Conservation (phyloP, 306 rosid genomes). For the Luffa acutangula region DNA sequence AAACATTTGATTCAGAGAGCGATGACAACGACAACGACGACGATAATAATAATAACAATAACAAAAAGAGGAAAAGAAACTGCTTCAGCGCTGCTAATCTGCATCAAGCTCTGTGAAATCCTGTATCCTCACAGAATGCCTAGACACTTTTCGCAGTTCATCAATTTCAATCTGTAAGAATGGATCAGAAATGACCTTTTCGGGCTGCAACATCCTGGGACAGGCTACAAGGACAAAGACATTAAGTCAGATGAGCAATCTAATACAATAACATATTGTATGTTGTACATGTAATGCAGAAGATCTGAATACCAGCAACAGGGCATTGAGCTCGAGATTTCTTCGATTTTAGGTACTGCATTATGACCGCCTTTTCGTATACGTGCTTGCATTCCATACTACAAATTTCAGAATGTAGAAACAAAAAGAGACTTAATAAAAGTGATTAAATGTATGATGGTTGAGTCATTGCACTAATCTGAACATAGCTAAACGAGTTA, state of each 20-base stretch:
- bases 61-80: neutral
- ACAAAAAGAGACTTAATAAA: neutral
- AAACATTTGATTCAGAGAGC: neutral
- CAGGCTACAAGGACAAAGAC: constrained; percentile 40
- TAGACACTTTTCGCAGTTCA: constrained; percentile 43
- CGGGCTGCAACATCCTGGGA: constrained; percentile 40
- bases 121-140: constrained; percentile 34
- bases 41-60: neutral
- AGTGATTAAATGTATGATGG: neutral
- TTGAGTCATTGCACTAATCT: neutral
- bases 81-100: constrained; percentile 14
- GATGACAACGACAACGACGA: neutral
- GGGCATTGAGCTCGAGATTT: constrained; percentile 36
- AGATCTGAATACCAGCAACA: constrained; percentile 43
- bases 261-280: neutral
- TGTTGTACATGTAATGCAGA: neutral
- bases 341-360: constrained; percentile 34
- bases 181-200: constrained; percentile 42
- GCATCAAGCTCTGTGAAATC: constrained; percentile 59
- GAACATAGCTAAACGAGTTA: neutral
- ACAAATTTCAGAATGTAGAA: constrained; percentile 20
- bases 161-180: constrained; percentile 52
- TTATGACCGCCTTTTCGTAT: constrained; percentile 46
- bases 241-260: neutral
- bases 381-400: constrained; percentile 73